Evolutionary conservation across 192 early-diverging fungal genomes (phyloP).

Genomic region (Umbelopsis sp.): DNA sequence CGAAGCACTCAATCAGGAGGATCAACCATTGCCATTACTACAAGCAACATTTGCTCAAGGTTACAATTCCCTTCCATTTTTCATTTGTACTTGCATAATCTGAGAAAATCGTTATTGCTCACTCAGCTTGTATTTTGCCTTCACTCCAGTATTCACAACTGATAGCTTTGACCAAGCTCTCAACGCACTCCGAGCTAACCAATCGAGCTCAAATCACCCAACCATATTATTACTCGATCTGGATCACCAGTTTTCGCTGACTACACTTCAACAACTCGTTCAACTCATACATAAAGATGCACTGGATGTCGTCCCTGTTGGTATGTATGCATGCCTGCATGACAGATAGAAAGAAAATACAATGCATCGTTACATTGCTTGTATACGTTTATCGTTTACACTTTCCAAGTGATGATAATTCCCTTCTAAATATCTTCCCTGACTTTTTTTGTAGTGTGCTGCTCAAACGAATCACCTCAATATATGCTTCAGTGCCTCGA

Average conservation of each 20-base stretch:
- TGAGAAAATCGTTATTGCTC: not conserved
- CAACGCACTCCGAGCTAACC: not conserved
- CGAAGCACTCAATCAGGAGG: not conserved
- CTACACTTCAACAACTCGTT: not conserved
- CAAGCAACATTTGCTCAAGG: conserved; percentile 4
- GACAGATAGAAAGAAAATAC: not conserved
- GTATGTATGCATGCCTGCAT: not conserved
- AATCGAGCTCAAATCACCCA: not conserved
- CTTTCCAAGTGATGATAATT: too few species aligned
- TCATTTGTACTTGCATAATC: not conserved
- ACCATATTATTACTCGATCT: not conserved
- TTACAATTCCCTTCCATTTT: not conserved
- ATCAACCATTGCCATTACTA: not conserved
- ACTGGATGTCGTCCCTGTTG: not conserved
- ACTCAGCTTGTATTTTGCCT: not conserved
- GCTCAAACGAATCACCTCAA: conserved; percentile 8
- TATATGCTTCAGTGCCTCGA: conserved; percentile 41
- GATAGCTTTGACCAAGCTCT: not conserved
- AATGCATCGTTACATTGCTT: too few species aligned
- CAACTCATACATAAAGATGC: not conserved
- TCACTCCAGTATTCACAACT: not conserved
- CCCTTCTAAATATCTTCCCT: not conserved
- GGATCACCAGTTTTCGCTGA: not conserved
- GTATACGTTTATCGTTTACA: too few species aligned
- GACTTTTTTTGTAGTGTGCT: conserved; percentile 16